Base-by-base conservation (phyloP, 1,284 basidiomycete genomes). In the Ceratobasidium theobromae region DNA sequence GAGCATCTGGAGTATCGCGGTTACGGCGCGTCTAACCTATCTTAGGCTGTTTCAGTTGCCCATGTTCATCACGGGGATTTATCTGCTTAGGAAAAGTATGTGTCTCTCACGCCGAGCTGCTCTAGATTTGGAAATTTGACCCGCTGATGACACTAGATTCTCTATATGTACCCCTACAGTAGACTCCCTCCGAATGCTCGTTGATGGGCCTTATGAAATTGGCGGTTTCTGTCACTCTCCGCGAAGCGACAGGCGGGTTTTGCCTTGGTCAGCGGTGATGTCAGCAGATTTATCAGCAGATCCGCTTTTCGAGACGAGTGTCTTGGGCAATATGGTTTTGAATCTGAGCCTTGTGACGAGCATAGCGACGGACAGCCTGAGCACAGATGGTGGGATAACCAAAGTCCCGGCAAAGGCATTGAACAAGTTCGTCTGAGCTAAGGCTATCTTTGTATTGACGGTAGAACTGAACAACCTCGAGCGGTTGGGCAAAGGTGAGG, bases 21-120 rank as follows among this genome's bases (percentile, higher is more conserved):
- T 30, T 6, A 27, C 53, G 25, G 8, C 51, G 33, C 9, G 28
- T 14, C 38, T 43, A 4, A 53, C 30, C 51, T 27, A 49, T 32
- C 12, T 5, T 60, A 89, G 86, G 0, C 69, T 86, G 48, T 90
- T 93, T 75, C 91, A 93, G 74, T 74, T 93, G 0, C 91, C 91
- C 0, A 81, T 87, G 0, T 93, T 93, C 73, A 72, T 90, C 32
- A 67, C 92, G 11, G 89, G 89, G 12, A 79, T 86, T 41, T 78
- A 78, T 16, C 86, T 84, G 0, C 77, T 94, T 5, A 89, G 84
- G 80, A 81, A 79, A 71, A 84, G 90, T 86, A 71, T 48, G 21
- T 67, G 71, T 5, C 65, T 66, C 18, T 65, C 71, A n/a, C 70
- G 65, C 71, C 35, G 35, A 8, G 35, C 35, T 16, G n/a, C n/a